Percentiles rank a stretch among this genome's conserved stretches.
These are phyloP conservation scores for Ophiostoma sp. DNA, from an alignment of 2,329 filamentous ascomycete genomes.

Conservation along the genomic window DNA sequence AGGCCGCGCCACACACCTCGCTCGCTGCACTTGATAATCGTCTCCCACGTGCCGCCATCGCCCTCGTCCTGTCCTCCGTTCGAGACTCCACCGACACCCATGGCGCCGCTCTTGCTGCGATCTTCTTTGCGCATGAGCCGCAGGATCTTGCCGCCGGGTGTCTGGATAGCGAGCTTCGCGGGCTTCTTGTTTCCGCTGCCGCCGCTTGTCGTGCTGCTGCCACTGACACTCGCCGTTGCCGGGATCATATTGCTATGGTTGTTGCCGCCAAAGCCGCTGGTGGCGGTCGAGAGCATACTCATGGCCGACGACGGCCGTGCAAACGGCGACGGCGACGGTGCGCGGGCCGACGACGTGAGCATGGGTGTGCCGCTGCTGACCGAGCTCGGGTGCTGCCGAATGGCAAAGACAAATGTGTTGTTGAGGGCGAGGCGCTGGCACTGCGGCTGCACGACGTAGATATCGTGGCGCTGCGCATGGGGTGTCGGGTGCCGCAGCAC, in stretches of 20 bases:
- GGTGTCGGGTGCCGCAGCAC: slow-evolving; percentile 89
- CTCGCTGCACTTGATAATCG: slow-evolving; percentile 84
- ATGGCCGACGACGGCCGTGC: slow-evolving; percentile 56
- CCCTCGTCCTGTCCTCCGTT: slow-evolving; percentile 51
- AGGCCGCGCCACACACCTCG: slow-evolving; percentile 73
- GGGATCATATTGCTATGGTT: slow-evolving; percentile 38
- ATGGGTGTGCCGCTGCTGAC: slow-evolving; percentile 32
- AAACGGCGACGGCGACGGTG: slow-evolving; percentile 55
- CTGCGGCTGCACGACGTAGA: slow-evolving; percentile 95
- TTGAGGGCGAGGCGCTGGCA: slow-evolving; percentile 82
- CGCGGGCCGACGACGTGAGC: slow-evolving; percentile 41
- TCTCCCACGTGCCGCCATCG: slow-evolving; percentile 77
- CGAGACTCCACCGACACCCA: slow-evolving; percentile 35
- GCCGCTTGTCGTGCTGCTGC: slow-evolving; percentile 37
- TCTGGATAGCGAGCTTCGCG: slow-evolving; percentile 92
- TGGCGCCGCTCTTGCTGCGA: slow-evolving; percentile 43
- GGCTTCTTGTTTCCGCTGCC: slow-evolving; percentile 63
- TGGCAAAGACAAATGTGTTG: slow-evolving; percentile 95
- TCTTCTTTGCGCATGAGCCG: slow-evolving; percentile 78
- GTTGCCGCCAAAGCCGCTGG: slow-evolving; percentile 38
- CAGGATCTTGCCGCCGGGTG: slow-evolving; percentile 89
- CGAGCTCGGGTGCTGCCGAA: slow-evolving; percentile 81
- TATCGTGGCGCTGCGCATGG: slow-evolving; percentile 92
- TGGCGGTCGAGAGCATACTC: slow-evolving; percentile 58
- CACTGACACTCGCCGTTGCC: slow-evolving; percentile 39